Base-by-base conservation (phyloP, 257 asterid genomes). In the Gynochthodes officinalis region DNA sequence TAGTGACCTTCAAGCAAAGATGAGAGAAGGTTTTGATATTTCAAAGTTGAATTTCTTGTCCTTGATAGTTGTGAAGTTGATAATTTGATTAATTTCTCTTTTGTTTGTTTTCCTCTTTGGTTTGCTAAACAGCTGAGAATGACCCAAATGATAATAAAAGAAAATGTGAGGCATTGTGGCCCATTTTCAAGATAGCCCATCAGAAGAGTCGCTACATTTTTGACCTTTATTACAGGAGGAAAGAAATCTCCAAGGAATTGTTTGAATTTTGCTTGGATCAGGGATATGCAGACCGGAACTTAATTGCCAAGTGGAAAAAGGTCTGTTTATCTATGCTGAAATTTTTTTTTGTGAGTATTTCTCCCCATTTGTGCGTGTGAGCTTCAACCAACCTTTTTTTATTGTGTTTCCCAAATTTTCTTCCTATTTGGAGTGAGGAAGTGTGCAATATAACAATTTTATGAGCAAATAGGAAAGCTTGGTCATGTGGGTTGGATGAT, bases 251-350 rank as follows among this genome's bases (percentile, higher is more conserved):
- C 67, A 92, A 87, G 86, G 98, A 90, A 73, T 79, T 92, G 43
- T 92, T 78, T 33, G 98, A 92, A 49, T 92, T 92, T 87, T 92
- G 98, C 83, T 64, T 92, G 89, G 97, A 92, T 75, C 98, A 89
- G 83, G 90, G 98, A n/a, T 86, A 90, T 70, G 98, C 96, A 2
- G 98, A 92, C 65, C 94, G 91, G n/a, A 92, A 88, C 77, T 81
- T 92, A 78, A 92, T 92, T 63, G 94, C 96, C 1, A 92, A 92
- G 85, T 92, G 96, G 96, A 92, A 90, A 83, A 92, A 92, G 95
- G 96, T 87, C 13, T 25, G 63, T 30, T 12, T 19, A 18, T 69
- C 19, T 49, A 33, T 50, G 49, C 59, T 52, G 30, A 10, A 52
- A 52, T 0, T 35, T n/a, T 16, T 1, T 62, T 62, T 61, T 5